A percentile compares a stretch with the other conserved stretches of the same genome.
These are phyloP conservation scores for Ilex aquifolium DNA, from an alignment of 257 asterid genomes.

Conservation along the genomic window DNA sequence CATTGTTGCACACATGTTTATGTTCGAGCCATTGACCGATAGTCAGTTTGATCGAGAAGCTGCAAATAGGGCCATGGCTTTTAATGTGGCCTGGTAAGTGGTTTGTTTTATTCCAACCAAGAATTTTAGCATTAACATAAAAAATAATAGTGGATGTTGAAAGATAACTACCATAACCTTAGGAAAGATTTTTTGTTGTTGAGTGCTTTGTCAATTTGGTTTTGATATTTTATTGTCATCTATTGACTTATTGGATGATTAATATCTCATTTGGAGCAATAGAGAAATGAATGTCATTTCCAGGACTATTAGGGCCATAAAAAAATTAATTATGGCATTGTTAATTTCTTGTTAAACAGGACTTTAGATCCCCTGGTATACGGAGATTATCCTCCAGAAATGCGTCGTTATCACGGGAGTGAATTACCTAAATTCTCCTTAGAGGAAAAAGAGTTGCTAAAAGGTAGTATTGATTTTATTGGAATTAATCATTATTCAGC, in stretches of 20 bases:
- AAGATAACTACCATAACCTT: no score
- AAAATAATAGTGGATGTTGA: background rate
- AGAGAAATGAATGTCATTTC: background rate
- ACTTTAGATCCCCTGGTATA: conserved; percentile 52
- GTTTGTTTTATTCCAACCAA: background rate
- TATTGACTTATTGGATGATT: background rate
- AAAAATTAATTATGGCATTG: background rate
- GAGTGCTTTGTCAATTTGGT: background rate
- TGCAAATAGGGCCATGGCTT: conserved; percentile 59
- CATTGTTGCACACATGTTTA: conserved; percentile 33
- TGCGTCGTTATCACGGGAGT: conserved; percentile 32
- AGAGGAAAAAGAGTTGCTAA: conserved; percentile 42
- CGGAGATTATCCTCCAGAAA: conserved; percentile 33
- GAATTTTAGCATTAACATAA: background rate
- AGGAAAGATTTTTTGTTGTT: background rate
- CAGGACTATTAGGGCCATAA: background rate
- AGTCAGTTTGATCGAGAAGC: conserved; percentile 46
- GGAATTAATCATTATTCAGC: conserved; percentile 71
- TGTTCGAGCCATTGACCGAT: conserved; percentile 50
- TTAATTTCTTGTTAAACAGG: conserved; percentile 23
- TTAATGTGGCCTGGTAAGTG: conserved; percentile 63
- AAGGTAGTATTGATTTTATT: conserved; percentile 55
- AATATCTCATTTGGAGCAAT: background rate
- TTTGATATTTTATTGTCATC: background rate
- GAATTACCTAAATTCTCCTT: conserved; percentile 51